Conservation (phyloP, 73 alveolate species). For the Breviolum minutum region DNA sequence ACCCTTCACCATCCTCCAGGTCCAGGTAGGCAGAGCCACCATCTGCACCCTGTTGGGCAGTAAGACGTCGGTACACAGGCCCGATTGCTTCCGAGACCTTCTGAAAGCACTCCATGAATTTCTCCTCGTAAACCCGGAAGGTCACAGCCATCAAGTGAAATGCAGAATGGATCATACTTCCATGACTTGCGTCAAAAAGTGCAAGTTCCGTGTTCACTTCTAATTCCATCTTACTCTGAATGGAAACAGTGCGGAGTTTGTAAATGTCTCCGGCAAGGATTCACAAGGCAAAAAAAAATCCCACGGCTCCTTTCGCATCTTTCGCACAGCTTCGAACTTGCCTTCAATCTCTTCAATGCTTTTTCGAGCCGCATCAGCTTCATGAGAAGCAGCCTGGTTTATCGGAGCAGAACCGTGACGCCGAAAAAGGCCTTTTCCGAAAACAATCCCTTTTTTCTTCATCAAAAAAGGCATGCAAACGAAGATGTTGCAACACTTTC, state of each 20-base stretch:
- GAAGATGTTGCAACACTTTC: background rate
- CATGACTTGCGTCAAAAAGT: too few species aligned
- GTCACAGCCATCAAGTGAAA: background rate
- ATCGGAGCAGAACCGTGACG: too few species aligned
- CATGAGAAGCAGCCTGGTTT: constrained; percentile 84
- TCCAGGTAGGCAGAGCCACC: constrained; percentile 98
- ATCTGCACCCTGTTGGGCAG: constrained; percentile 94
- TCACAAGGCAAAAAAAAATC: background rate
- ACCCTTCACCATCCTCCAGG: constrained; percentile 72
- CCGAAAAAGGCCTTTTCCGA: background rate
- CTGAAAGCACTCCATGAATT: constrained; percentile 87
- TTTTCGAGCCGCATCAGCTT: constrained; percentile 77
- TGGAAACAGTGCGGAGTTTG: too few species aligned
- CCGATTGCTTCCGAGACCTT: constrained; percentile 81
- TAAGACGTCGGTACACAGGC: constrained; percentile 66
- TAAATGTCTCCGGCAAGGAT: background rate
- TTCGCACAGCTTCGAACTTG: constrained; percentile 74
- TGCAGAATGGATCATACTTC: too few species aligned
- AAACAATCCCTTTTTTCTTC: too few species aligned
- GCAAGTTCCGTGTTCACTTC: too few species aligned
- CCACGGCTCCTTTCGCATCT: constrained; percentile 53
- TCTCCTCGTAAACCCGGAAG: constrained; percentile 5
- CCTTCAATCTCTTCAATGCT: constrained; percentile 78
- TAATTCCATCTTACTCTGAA: too few species aligned
- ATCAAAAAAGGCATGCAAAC: too few species aligned